Evolutionary conservation across 495 filamentous ascomycete species (phyloP), one percentile per base, ranked within the genome.

Genomic region (Aspergillus ostianus): DNA sequence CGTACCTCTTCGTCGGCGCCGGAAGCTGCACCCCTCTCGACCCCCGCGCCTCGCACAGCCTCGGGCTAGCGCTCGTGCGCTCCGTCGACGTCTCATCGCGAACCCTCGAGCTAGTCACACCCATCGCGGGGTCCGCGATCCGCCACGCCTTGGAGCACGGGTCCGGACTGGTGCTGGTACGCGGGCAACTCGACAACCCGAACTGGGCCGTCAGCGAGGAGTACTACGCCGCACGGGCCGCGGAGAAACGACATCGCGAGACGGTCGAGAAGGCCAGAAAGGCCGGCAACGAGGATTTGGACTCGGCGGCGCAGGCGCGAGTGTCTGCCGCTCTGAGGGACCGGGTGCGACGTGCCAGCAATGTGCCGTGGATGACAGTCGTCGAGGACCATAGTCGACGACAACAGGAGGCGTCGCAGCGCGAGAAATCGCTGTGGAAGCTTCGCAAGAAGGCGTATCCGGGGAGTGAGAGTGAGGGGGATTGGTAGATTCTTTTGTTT

Each of bases 21-120:
- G 76, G 76, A 19, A 75, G 67, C 59, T 71, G 66, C 61, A 73
- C 63, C 8, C 76, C 76, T 1, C 66, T 80, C 9, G 69, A 79
- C 53, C 80, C 80, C 10, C 69, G 68, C 20, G 63, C 76, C 17
- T 79, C 75, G 7, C 72, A 73, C 26, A 79, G 72, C 50, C 69
- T 84, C 7, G 83, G 83, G 9, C 68, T 85, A 29, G 83, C 81
- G n/a, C 60, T 84, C 19, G 67, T 85, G 8, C 78, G 78, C 7
- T 74, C 71, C 4, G 71, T 85, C n/a, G 69, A 85, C 63, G 55
- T 58, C 6, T 36, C 60, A 8, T 63, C 70, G 3, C 70, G 69
- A 9, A 67, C 67, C 30, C 58, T 85, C 13, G 77, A 83, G 23
- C 69, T 85, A 6, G 61, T 77, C 15, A 84, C 80, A 0, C 79